phyloP scores from a whole-genome alignment of 2,329 filamentous ascomycete genomes.

The Aureobasidium sp. region DNA sequence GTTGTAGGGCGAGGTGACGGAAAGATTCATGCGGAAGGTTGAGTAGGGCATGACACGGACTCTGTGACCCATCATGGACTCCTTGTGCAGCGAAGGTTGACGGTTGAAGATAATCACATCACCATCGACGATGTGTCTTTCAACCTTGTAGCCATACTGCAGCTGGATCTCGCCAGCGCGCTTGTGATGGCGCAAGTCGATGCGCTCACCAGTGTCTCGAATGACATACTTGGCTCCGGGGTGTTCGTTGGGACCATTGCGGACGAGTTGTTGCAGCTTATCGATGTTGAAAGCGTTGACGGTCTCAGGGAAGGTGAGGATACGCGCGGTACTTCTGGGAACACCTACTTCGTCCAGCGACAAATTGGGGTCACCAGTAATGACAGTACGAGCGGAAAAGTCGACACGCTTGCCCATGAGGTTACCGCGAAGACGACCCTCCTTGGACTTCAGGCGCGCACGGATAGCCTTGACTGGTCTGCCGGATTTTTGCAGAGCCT shows the following conservation, averaged over 20 bases:
- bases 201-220: constrained; percentile 82
- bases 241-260: constrained; percentile 89
- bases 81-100: constrained; percentile 97
- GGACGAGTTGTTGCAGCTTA: constrained; percentile 78
- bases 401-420: constrained; percentile 99
- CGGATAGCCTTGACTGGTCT: constrained; percentile 95
- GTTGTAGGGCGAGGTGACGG: constrained; percentile 97
- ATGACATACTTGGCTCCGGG: constrained; percentile 97
- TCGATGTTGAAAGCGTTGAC: constrained; percentile 98
- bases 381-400: constrained; percentile 98
- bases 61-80: constrained; percentile 99
- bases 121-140: constrained; percentile 89
- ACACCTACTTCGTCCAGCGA: constrained; percentile 97
- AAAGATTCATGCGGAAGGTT: constrained; percentile 94
- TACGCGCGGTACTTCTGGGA: constrained; percentile 83
- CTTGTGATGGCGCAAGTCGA: constrained; percentile 90
- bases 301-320: constrained; percentile 90
- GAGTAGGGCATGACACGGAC: constrained; percentile 98
- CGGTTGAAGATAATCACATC: constrained; percentile 99
- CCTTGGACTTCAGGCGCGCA: constrained; percentile 96
- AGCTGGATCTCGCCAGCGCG: constrained; percentile 76
- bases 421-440: constrained; percentile 94
- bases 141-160: constrained; percentile 97
- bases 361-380: constrained; percentile 95
- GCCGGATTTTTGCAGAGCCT: constrained; percentile 93